Evolutionary conservation across 768 basidiomycete genomes (phyloP), one percentile per base, ranked within the genome.

Genomic region (Tubosaeta brunneosetosa): DNA sequence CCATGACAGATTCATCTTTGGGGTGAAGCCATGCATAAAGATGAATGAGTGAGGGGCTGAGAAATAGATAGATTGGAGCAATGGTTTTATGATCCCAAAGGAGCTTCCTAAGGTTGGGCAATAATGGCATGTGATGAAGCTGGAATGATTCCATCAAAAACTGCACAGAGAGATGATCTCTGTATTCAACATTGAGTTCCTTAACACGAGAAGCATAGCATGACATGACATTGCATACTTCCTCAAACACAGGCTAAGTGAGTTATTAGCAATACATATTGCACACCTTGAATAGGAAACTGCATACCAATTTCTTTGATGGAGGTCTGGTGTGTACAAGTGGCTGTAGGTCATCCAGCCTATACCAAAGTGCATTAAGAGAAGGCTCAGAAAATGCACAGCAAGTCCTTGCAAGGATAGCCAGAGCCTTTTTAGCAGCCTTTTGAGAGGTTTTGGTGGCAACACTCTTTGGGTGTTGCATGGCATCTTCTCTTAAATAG

Each of bases 311-410:
- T 25, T 22, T 22, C 22, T 22, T 22, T 22, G 22, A 22, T 22
- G 22, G 22, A 22, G 22, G 22, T 43, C 14, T 44, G 27, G 16
- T 13, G n/a, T 46, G 51, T 13, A 53, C 6, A 17, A 60, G 46
- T 0, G 59, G 58, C 10, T 19, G 1, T 10, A 61, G 41, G 14
- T 40, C 42, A 38, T 57, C 2, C 4, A 61, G 32, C 33, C 44
- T 61, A 29, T 17, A 7, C 59, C 56, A 61, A 27, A 61, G 27
- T n/a, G 44, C 46, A 14, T 58, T 38, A 12, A 61, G 55, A 13
- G 60, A 56, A 29, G 29, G 43, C 10, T 44, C 43, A 17, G 43
- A 44, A 44, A 44, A 31, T 31, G 29, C 8, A n/a, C 43, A 29
- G n/a, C 43, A 44, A 29, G 43, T 44, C n/a, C 43, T 44, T 17